phyloP scores from a whole-genome alignment of 495 filamentous ascomycete species.

The Xylaria bambusicola region DNA sequence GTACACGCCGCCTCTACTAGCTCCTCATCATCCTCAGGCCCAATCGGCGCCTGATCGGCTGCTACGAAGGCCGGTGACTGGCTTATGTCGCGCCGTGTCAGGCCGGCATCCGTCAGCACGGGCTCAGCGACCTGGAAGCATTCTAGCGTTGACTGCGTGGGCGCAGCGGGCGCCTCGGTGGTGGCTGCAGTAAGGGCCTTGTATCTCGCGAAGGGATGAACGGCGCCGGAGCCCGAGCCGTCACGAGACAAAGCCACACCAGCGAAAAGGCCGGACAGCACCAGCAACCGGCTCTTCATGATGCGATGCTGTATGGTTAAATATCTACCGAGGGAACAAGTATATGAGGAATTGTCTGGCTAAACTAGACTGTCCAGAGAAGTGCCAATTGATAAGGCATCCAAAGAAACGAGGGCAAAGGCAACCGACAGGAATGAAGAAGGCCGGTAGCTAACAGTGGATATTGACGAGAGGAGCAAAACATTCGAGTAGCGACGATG shows the following conservation, averaged over 20 bases:
- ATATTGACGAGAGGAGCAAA: not conserved
- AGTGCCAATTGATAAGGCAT: not conserved
- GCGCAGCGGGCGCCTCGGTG: conserved; percentile 10
- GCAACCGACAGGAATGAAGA: not conserved
- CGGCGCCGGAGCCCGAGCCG: conserved; percentile 1
- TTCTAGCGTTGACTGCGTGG: conserved; percentile 47
- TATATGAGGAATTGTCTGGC: no score
- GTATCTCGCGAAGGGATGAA: conserved; percentile 29
- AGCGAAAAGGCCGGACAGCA: conserved; percentile 22
- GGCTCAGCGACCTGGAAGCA: conserved; percentile 73
- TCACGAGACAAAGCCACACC: conserved; percentile 23
- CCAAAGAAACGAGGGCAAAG: not conserved
- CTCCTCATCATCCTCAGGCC: conserved; percentile 33
- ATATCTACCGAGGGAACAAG: no score
- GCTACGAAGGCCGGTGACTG: conserved; percentile 21
- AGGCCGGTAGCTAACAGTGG: not conserved
- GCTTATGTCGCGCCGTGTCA: conserved; percentile 39
- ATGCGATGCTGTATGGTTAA: not conserved
- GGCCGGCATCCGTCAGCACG: conserved; percentile 51
- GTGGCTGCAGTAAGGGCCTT: conserved; percentile 22
- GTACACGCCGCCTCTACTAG: conserved; percentile 4
- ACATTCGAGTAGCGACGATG: not conserved
- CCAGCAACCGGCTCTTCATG: conserved; percentile 1
- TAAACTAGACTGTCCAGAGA: not conserved
- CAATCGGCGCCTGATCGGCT: conserved; percentile 18